These are phyloP conservation scores for Daucus carota DNA, from an alignment of 129 eudicot genomes.

Conservation along the genomic window DNA sequence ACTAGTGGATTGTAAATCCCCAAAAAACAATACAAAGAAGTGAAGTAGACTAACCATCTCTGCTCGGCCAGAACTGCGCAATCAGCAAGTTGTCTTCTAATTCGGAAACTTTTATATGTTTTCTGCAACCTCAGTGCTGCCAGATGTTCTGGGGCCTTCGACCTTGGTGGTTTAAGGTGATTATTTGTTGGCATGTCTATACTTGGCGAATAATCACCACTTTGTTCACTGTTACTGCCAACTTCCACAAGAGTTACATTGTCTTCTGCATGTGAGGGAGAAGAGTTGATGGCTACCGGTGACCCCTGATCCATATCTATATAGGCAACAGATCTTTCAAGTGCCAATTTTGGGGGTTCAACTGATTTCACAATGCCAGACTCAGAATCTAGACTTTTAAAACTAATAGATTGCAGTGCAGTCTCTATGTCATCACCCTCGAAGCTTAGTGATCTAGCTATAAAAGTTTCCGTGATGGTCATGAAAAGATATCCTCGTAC, in stretches of 20 bases:
- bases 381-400: constrained; percentile 35
- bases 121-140: constrained; percentile 85
- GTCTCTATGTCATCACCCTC: constrained; percentile 31
- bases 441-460: constrained; percentile 39
- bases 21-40: constrained; percentile 1
- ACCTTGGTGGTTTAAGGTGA: constrained; percentile 10
- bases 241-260: constrained; percentile 12
- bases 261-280: constrained; percentile 16
- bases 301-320: constrained; percentile 37
- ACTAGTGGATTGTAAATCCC: not conserved
- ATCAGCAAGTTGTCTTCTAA: constrained; percentile 79
- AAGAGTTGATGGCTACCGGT: constrained; percentile 18
- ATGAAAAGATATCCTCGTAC: constrained; percentile 57
- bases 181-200: not conserved
- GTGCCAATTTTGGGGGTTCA: constrained; percentile 38
- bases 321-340: constrained; percentile 52
- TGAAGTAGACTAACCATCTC: constrained; percentile 43
- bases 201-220: not conserved
- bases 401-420: constrained; percentile 41
- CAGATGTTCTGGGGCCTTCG: constrained; percentile 30
- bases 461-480: constrained; percentile 44
- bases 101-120: constrained; percentile 80
- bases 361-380: constrained; percentile 30
- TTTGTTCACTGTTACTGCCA: not conserved
- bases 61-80: constrained; percentile 89